Evolutionary conservation across 1,284 basidiomycete genomes (phyloP), one percentile per base, ranked within the genome.

Genomic region (Hypsizygus ulmarius): DNA sequence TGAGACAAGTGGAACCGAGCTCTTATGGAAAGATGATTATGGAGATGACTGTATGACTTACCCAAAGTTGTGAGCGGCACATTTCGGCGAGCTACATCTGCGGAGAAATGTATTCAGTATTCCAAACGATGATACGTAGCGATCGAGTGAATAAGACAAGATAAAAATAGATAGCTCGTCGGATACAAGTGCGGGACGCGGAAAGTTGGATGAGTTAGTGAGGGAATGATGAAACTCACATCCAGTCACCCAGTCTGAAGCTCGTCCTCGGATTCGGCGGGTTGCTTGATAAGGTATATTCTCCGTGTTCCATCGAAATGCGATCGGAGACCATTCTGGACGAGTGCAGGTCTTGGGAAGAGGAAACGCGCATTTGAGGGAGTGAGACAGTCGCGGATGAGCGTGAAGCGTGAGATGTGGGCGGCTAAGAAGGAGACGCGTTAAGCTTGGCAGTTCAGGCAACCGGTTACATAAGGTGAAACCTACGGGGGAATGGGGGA

Each of bases 161-260:
- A 16, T 45, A 58, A 52, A 54, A 52, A 56, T 52, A 56, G 50
- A 56, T 46, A 51, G 44, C 54, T 46, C 55, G 45, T 27, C 38
- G 42, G 39, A 49, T 45, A 41, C 49, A 41, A 28, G 30, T 37
- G 49, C 53, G 43, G 44, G 38, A 45, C 34, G 53, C 52, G 54
- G 59, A 45, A 46, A 54, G 47, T 41, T 36, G 47, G 38, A 43
- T 49, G 46, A 35, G n/a, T n/a, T n/a, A 59, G 33, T 51, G 43
- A 35, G 30, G 15, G 19, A 19, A 28, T 32, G 14, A 25, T 10
- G 38, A 32, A 3, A 79, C 86, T 69, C 63, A 90, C 85, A 89
- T 84, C 87, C 87, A 90, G 58, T 90, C 87, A 3, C 87, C 87
- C 1, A 77, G 68, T 53, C 87, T 71, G 65, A 89, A 90, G 56